Conservation (phyloP, 2,329 filamentous ascomycete species). For the Hymenoscyphus occultus region DNA sequence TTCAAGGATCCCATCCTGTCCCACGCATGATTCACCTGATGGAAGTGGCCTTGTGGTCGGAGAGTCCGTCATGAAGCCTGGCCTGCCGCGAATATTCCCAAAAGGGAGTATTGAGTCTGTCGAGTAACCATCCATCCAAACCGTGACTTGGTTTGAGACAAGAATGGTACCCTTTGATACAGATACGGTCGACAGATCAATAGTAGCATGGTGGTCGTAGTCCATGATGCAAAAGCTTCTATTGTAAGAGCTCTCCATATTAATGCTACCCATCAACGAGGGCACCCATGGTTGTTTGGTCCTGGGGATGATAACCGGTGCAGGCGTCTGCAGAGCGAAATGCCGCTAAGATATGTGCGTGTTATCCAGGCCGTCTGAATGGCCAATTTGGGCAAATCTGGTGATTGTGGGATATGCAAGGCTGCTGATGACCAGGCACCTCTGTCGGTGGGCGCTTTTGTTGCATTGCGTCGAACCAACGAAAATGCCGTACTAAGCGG, state of each 20-base stretch:
- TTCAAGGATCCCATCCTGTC: background rate
- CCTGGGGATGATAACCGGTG: background rate
- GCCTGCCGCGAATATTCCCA: background rate
- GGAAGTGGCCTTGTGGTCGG: background rate
- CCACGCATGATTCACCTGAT: background rate
- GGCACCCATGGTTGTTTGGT: background rate
- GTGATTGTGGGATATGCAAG: conserved; percentile 9
- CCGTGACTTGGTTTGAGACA: background rate
- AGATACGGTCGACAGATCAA: background rate
- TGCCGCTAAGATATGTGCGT: background rate
- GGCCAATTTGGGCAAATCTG: background rate
- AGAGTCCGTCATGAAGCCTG: background rate
- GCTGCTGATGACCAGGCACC: conserved; percentile 12
- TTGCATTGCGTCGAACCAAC: background rate
- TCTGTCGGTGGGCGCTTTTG: background rate
- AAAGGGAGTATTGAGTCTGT: background rate
- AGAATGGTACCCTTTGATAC: background rate
- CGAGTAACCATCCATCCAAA: background rate
- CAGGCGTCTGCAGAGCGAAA: background rate
- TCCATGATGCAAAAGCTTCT: background rate
- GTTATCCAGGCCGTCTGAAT: background rate
- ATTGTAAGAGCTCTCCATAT: background rate
- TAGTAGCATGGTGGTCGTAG: background rate
- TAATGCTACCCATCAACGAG: background rate
- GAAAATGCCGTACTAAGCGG: background rate